Percentiles rank a stretch among this genome's conserved stretches.
phyloP scores from a whole-genome alignment of 768 basidiomycete genomes.

The Grammothele lineata region DNA sequence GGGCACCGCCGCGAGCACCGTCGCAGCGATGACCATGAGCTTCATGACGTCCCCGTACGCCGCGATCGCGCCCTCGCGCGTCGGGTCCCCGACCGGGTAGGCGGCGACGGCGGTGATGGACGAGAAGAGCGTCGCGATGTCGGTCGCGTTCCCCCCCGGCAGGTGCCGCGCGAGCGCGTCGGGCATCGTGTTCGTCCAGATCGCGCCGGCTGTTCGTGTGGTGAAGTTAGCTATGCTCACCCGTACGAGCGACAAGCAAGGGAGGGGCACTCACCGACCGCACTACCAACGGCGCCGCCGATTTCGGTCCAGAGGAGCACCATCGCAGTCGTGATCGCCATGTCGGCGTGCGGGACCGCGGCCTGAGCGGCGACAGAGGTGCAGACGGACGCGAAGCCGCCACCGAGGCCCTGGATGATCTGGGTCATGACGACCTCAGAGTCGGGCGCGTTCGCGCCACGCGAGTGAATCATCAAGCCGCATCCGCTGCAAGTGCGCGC shows the following conservation, averaged over 20 bases:
- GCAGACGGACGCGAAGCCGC: conserved; percentile 44
- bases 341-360: conserved; percentile 38
- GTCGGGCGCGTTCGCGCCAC: conserved; percentile 20
- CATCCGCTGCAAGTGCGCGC: conserved; percentile 13
- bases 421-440: conserved; percentile 41
- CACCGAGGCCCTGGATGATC: conserved; percentile 47
- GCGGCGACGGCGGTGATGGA: conserved; percentile 48
- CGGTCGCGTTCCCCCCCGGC: conserved; percentile 39
- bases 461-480: conserved; percentile 27
- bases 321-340: conserved; percentile 41
- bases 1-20: conserved; percentile 49
- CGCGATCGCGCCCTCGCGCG: conserved; percentile 39
- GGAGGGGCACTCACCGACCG: conserved; percentile 25
- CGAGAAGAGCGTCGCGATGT: conserved; percentile 47
- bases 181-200: conserved; percentile 70
- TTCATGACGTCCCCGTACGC: conserved; percentile 29
- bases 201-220: conserved; percentile 57
- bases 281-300: conserved; percentile 37
- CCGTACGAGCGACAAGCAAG: conserved; percentile 30
- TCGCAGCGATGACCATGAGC: conserved; percentile 28
- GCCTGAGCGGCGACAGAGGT: conserved; percentile 44
- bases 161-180: conserved; percentile 50
- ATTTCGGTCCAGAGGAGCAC: conserved; percentile 44
- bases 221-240: conserved; percentile 42
- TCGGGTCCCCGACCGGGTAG: conserved; percentile 48